A percentile compares a stretch with the other conserved stretches of the same genome.
Evolutionary conservation across 352 stramenopile genomes (phyloP).

Genomic region (Pythium sp.): DNA sequence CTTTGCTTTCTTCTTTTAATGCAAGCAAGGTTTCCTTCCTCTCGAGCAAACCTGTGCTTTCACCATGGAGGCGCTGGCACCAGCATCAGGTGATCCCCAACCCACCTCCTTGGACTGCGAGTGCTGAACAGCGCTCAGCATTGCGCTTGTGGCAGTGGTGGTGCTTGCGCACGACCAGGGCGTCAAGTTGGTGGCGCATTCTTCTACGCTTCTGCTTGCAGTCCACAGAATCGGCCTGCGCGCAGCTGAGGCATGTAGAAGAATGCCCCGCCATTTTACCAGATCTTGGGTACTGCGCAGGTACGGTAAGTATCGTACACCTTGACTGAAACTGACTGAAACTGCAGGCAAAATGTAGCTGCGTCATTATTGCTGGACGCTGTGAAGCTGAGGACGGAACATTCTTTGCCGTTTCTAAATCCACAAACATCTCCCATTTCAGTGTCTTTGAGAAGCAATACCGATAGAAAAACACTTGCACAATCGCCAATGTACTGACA

Average conservation of each 20-base stretch:
- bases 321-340: not conserved
- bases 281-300: not conserved
- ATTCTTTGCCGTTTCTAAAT: not conserved
- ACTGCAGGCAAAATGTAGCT: not conserved
- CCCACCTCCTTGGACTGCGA: not conserved
- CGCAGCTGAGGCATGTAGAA: not conserved
- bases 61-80: not conserved
- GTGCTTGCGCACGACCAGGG: not conserved
- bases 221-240: not conserved
- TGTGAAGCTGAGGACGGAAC: not conserved
- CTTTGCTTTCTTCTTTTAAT: not conserved
- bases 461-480: not conserved
- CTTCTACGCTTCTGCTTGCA: not conserved
- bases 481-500: not conserved
- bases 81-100: not conserved
- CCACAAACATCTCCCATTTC: not conserved
- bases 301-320: not conserved
- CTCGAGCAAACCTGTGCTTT: no score
- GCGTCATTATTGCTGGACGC: not conserved
- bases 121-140: no score
- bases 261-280: not conserved
- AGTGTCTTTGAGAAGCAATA: not conserved
- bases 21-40: not conserved
- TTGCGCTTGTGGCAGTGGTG: not conserved
- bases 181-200: not conserved